A percentile compares a stretch with the other conserved stretches of the same genome.
Evolutionary conservation across 73 alveolate species (phyloP).

Genomic region (Symbiodinium natans): DNA sequence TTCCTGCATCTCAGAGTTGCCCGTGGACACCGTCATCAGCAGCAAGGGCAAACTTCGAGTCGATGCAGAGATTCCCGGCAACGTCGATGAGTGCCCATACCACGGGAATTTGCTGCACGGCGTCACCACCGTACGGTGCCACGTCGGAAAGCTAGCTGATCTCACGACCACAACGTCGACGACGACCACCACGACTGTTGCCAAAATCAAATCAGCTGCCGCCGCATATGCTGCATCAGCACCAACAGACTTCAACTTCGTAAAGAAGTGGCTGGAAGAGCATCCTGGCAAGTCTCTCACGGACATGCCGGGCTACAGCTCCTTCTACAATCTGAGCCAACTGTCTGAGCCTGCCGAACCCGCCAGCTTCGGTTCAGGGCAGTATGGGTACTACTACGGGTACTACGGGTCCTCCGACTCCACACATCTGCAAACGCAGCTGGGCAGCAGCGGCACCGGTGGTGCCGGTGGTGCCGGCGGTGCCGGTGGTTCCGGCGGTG

Average conservation of each 20-base stretch:
- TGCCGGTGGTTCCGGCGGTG: neutral
- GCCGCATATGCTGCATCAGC: neutral
- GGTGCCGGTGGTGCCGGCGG: neutral
- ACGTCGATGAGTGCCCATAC: conserved; percentile 82
- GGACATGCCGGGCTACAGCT: conserved; percentile 71
- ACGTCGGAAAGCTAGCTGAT: conserved; percentile 35
- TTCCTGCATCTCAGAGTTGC: conserved; percentile 25
- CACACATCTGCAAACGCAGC: neutral
- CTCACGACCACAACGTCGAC: conserved; percentile 24
- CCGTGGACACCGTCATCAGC: conserved; percentile 54
- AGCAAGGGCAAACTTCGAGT: conserved; percentile 40
- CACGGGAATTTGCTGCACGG: conserved; percentile 68
- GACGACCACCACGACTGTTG: conserved; percentile 2
- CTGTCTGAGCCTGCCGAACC: neutral
- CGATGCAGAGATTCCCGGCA: conserved; percentile 38
- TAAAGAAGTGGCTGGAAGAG: conserved; percentile 37
- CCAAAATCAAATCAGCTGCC: neutral
- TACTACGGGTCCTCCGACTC: neutral
- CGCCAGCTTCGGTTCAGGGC: neutral
- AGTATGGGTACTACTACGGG: too few relatives aligned
- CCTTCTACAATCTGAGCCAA: conserved; percentile 36
- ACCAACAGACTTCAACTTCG: conserved; percentile 14
- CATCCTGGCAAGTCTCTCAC: conserved; percentile 1
- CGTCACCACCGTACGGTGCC: conserved; percentile 38
- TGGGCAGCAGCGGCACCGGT: neutral